Evolutionary conservation across 495 filamentous ascomycete species (phyloP).

Genomic region (Neurospora sp.): DNA sequence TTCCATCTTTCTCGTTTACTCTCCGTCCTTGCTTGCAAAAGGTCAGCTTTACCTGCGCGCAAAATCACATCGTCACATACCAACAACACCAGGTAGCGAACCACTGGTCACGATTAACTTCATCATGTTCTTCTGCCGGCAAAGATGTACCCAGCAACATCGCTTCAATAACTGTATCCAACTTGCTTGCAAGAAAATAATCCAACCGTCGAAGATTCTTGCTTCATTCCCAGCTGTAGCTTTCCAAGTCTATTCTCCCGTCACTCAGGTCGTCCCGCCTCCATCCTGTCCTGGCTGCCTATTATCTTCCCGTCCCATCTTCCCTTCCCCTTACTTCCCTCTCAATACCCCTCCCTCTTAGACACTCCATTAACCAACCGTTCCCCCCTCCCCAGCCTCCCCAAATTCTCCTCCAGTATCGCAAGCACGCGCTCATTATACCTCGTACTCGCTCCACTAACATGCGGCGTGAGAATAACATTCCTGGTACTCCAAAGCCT

Average conservation of each 20-base stretch:
- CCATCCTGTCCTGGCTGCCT: too few species aligned
- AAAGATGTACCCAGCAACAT: background rate
- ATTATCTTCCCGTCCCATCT: too few species aligned
- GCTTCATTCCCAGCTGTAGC: too few species aligned
- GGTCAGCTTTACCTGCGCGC: background rate
- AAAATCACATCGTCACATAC: background rate
- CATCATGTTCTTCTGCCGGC: background rate
- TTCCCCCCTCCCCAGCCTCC: conserved; percentile 45
- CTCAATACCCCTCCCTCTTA: conserved; percentile 50
- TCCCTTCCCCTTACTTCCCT: too few species aligned
- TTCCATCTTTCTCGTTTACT: background rate
- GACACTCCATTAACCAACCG: conserved; percentile 58
- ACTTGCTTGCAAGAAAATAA: too few species aligned
- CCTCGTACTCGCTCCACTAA: conserved; percentile 49
- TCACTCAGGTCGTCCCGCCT: too few species aligned
- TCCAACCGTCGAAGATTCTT: too few species aligned
- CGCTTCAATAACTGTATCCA: background rate
- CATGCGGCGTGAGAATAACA: conserved; percentile 69
- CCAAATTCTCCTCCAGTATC: conserved; percentile 50
- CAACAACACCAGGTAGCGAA: background rate
- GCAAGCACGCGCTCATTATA: conserved; percentile 54
- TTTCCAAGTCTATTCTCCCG: too few species aligned
- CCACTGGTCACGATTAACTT: background rate
- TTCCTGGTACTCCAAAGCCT: conserved; percentile 67
- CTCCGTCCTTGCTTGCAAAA: background rate